Percentiles rank a stretch among this genome's conserved stretches.
Conservation (phyloP, 1,139 yeast genomes). For the Diutina siamensis region DNA sequence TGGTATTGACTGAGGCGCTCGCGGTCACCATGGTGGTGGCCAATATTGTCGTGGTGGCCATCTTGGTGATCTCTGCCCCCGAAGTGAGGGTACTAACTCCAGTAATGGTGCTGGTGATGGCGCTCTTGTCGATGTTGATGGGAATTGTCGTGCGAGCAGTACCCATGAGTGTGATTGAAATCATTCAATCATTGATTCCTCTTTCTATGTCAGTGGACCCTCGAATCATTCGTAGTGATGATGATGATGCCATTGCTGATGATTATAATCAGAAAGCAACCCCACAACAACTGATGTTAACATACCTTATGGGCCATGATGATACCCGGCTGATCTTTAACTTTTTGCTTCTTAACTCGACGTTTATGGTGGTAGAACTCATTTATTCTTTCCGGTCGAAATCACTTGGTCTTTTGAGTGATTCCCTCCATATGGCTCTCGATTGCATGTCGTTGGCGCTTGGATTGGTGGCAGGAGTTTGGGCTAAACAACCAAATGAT, state of each 20-base stretch:
- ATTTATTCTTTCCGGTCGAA: constrained; percentile 86
- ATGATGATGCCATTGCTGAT: not conserved
- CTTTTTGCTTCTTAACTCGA: constrained; percentile 70
- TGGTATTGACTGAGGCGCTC: not conserved
- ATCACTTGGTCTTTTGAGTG: constrained; percentile 83
- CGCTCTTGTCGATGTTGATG: not conserved
- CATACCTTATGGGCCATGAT: not conserved
- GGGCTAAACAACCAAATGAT: constrained; percentile 32
- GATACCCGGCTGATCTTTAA: constrained; percentile 43
- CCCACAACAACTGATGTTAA: not conserved
- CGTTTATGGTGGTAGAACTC: constrained; percentile 90
- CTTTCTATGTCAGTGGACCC: not conserved
- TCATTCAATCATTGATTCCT: not conserved
- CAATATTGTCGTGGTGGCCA: not conserved
- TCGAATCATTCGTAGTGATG: not conserved
- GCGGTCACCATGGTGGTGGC: not conserved
- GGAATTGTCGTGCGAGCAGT: not conserved
- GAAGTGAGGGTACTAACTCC: not conserved
- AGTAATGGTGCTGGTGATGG: not conserved
- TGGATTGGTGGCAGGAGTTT: constrained; percentile 76
- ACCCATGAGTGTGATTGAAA: not conserved
- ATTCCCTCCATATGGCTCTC: constrained; percentile 90
- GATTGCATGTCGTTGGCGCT: constrained; percentile 86
- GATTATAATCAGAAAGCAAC: too few species aligned
- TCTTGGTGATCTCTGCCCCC: not conserved